A percentile compares a stretch with the other conserved stretches of the same genome.
These are phyloP conservation scores for Taphrina sp. DNA, from an alignment of 1,139 yeast species.

Conservation along the genomic window DNA sequence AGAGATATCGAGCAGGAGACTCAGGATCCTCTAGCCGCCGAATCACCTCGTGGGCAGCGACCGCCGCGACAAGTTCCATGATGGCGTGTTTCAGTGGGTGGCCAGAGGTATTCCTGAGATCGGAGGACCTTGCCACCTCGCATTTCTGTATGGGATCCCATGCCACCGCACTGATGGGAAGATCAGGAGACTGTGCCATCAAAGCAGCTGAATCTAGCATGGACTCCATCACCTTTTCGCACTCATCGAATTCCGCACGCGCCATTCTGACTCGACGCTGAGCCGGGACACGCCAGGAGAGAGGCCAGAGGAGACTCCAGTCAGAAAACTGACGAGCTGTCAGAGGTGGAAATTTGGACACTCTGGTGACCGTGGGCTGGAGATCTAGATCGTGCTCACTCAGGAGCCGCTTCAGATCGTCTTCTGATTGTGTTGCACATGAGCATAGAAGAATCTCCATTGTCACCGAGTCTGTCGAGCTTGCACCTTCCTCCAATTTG, in stretches of 20 bases:
- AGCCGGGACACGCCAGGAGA: slow-evolving; percentile 22
- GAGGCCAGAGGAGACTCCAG: slow-evolving; percentile 32
- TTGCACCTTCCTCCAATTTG: slow-evolving; percentile 14
- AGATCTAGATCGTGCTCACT: not conserved
- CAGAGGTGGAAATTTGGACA: slow-evolving; percentile 26
- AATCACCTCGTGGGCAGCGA: slow-evolving; percentile 54
- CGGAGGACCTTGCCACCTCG: slow-evolving; percentile 47
- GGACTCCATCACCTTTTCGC: slow-evolving; percentile 21
- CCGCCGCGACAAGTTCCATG: slow-evolving; percentile 64
- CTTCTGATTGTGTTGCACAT: slow-evolving; percentile 3
- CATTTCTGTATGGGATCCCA: slow-evolving; percentile 51
- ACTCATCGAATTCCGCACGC: slow-evolving; percentile 12
- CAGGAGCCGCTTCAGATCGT: slow-evolving; percentile 11
- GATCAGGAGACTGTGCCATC: slow-evolving; percentile 32
- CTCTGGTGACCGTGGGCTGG: not conserved
- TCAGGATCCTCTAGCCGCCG: slow-evolving; percentile 41
- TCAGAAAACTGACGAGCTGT: slow-evolving; percentile 22
- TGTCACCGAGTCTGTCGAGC: not conserved
- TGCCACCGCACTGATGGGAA: slow-evolving; percentile 51
- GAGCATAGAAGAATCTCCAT: slow-evolving; percentile 26
- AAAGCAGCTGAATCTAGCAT: slow-evolving; percentile 15
- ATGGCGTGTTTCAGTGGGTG: slow-evolving; percentile 69
- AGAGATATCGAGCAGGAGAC: slow-evolving; percentile 53
- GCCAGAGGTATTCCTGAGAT: slow-evolving; percentile 45
- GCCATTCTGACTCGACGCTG: slow-evolving; percentile 15